These are phyloP conservation scores for Colletotrichum orbiculare DNA, from an alignment of 2,329 filamentous ascomycete genomes.

Conservation along the genomic window DNA sequence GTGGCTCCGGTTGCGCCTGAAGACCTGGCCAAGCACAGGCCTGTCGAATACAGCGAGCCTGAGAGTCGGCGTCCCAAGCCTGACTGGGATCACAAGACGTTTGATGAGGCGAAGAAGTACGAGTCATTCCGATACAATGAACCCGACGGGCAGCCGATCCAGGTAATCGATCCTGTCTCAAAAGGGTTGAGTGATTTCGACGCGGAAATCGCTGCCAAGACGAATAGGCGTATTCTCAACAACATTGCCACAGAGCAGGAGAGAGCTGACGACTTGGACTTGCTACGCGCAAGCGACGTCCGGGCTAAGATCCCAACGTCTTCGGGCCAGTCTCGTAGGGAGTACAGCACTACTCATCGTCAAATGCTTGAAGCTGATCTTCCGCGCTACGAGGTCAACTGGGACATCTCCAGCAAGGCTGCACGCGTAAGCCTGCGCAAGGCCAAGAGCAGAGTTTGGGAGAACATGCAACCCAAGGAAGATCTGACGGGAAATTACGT, in stretches of 20 bases:
- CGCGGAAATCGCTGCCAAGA: slow-evolving; percentile 49
- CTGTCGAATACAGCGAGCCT: slow-evolving; percentile 24
- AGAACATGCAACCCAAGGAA: slow-evolving; percentile 7
- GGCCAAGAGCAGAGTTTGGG: slow-evolving; percentile 36
- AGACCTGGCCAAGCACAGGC: slow-evolving; percentile 28
- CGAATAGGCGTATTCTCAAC: slow-evolving; percentile 29
- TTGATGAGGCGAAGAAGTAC: slow-evolving; percentile 53
- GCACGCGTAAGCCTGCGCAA: slow-evolving; percentile 30
- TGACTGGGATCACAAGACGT: slow-evolving; percentile 48
- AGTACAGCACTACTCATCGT: slow-evolving; percentile 30
- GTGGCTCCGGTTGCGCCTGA: slow-evolving; percentile 23
- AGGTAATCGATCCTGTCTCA: slow-evolving; percentile 46
- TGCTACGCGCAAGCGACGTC: slow-evolving; percentile 39
- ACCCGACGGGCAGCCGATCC: slow-evolving; percentile 44
- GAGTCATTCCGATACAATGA: slow-evolving; percentile 50
- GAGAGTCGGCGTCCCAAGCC: slow-evolving; percentile 44
- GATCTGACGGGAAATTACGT: slow-evolving; percentile 59
- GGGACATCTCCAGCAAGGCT: slow-evolving; percentile 34
- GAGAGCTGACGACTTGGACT: slow-evolving; percentile 40
- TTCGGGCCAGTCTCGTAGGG: slow-evolving; percentile 31
- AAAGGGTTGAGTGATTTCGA: slow-evolving; percentile 53
- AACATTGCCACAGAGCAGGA: slow-evolving; percentile 33
- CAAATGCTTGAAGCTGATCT: slow-evolving; percentile 31
- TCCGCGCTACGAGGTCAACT: slow-evolving; percentile 27
- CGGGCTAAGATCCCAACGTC: slow-evolving; percentile 35